phyloP scores from a whole-genome alignment of 2,329 filamentous ascomycete species.

The Akanthomyces muscarius region DNA sequence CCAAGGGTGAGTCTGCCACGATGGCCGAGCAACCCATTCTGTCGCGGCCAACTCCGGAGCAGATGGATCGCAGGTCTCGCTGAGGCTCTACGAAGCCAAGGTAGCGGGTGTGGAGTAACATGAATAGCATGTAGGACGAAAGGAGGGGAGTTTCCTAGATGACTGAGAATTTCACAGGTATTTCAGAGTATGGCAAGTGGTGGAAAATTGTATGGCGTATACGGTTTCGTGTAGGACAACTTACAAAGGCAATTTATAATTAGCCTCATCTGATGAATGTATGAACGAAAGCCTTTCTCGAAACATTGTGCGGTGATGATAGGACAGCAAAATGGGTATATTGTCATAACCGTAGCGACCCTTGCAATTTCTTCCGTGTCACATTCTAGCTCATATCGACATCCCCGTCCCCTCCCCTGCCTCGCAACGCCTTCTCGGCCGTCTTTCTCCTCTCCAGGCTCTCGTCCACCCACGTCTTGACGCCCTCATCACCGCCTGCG shows the following conservation, averaged over 20 bases:
- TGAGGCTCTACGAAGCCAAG: background rate
- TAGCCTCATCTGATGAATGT: background rate
- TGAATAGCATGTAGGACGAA: background rate
- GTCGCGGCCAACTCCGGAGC: conserved; percentile 17
- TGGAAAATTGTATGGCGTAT: background rate
- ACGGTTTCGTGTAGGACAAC: background rate
- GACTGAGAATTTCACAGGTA: background rate
- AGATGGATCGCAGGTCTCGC: conserved; percentile 11
- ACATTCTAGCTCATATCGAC: conserved; percentile 36
- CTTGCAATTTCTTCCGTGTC: background rate
- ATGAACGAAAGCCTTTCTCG: background rate
- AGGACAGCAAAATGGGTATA: conserved; percentile 4
- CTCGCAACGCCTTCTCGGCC: conserved; percentile 32
- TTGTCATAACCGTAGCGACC: background rate
- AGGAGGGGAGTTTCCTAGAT: background rate
- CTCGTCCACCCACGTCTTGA: conserved; percentile 69
- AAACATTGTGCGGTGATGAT: background rate
- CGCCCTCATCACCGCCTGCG: conserved; percentile 59
- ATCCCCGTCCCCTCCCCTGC: conserved; percentile 35
- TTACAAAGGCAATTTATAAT: background rate
- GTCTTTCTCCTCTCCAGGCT: conserved; percentile 53
- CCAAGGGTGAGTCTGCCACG: conserved; percentile 23
- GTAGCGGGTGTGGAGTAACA: background rate
- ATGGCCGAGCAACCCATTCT: conserved; percentile 21
- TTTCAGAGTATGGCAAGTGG: background rate